Evolutionary conservation across 495 filamentous ascomycete genomes (phyloP), one percentile per base, ranked within the genome.

Genomic region (Letharia lupina): DNA sequence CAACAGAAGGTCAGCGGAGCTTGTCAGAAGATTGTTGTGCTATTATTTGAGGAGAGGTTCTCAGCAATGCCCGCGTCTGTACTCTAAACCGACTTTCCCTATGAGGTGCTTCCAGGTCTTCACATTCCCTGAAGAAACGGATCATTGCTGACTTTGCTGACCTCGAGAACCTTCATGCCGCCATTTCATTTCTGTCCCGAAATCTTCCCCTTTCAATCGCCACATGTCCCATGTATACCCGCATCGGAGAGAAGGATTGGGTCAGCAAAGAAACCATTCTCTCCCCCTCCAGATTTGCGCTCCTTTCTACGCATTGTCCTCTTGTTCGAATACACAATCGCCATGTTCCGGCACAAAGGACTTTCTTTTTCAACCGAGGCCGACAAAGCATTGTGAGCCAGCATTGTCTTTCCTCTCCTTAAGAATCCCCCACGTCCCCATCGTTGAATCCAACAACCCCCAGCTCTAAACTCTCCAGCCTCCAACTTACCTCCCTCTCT

Each of bases 331-430:
- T 56, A 35, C 52, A 56, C 52, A 56, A 35, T 33, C 12, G 28
- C 31, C 52, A 33, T 56, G 52, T 33, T 56, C 31, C 52, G 18
- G 31, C 16, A 35, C 52, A 56, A 56, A 56, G 52, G 5, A 33
- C 23, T 28, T 31, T 15, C 11, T 7, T 28, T 54, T 33, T 4
- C 50, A 52, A 4, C 23, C 48, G 1, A 0, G 4, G 4, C 18
- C 52, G 8, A 56, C 52, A 56, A 35, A 56, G 52, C 52, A 56
- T 56, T 56, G 31, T 56, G 52, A 56, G 15, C 52, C 52, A 18
- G 31, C 52, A 56, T 35, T 56, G 52, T 35, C 23, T 33, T 56
- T 15, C 52, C 12, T 4, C 2, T 31, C 31, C 31, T 56, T 35
- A 56, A 16, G 18, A 16, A 56, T 4, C 13, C 15, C 6, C 52